Evolutionary conservation across 108 stramenopile species (phyloP), one percentile per base, ranked within the genome.

Genomic region (Nitzschia inconspicua): DNA sequence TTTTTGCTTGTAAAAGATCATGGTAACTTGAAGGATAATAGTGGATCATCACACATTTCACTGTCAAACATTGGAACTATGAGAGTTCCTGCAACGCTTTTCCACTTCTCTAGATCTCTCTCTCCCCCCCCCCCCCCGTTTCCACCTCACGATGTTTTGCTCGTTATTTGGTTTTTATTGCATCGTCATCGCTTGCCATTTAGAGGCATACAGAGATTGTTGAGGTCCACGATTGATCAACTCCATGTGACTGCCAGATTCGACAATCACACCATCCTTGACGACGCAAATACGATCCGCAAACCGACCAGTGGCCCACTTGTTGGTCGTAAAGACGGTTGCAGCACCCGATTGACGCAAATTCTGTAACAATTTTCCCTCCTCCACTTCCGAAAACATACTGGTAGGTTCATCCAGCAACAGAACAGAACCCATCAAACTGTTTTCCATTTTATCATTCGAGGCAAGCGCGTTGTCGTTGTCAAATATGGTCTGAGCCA

Each of bases 271-370:
- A 2, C 92, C 92, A 60, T 86, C 74, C 34, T 82, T 74, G 1
- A 94, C 54, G 1, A 94, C 88, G 19, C 79, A 70, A 47, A 94
- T 86, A 20, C 78, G 65, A 68, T 89, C 84, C 3, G 88, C 92
- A 67, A 83, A 83, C 52, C 88, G 76, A 46, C 92, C 92, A 3
- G 81, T 70, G 1, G 88, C 83, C 92, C 92, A 94, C 57, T 79
- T 63, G 35, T 82, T 84, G 10, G 88, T 79, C 25, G 85, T 76
- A 8, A 94, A 39, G 2, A 94, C 36, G 18, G 82, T 86, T 18
- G 92, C 92, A 9, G 88, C 92, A 31, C 86, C 88, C 26, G 86
- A 84, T 36, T 57, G 68, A 14, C 86, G 84, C 14, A 94, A 70
- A 19, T 84, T 65, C 24, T 57, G 67, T 13, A 90, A 57, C 4